Conservation (phyloP, 164 flowering plant species). For the Kingdonia uniflora region DNA sequence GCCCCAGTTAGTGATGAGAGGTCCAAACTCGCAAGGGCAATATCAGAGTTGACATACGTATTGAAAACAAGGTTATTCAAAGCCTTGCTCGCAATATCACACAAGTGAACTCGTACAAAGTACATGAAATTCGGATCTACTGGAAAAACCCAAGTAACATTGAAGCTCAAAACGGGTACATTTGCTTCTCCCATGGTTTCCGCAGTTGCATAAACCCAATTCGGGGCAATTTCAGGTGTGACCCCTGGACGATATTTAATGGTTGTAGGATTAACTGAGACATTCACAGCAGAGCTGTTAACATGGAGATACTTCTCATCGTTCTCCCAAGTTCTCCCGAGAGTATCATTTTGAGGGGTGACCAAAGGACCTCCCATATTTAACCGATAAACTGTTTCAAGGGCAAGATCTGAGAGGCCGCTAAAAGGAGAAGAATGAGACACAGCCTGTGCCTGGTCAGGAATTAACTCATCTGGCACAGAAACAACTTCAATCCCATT, state of each 20-base stretch:
- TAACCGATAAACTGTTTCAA: conserved; percentile 25
- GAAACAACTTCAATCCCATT: conserved; percentile 32
- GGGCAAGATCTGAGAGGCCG: conserved; percentile 19
- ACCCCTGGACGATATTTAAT: conserved; percentile 28
- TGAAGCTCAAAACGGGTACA: conserved; percentile 47
- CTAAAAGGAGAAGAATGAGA: conserved; percentile 10
- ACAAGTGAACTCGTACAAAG: conserved; percentile 74
- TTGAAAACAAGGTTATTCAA: conserved; percentile 58
- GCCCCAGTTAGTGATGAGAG: conserved; percentile 5
- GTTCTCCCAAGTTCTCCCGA: conserved; percentile 33
- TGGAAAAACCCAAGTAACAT: conserved; percentile 76
- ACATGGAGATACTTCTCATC: conserved; percentile 24
- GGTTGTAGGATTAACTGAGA: conserved; percentile 9
- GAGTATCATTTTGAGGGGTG: conserved; percentile 28
- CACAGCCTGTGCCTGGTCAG: conserved; percentile 16
- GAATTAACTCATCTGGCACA: conserved; percentile 23
- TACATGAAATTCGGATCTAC: conserved; percentile 64
- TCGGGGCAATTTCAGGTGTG: conserved; percentile 67
- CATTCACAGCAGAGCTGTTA: conserved; percentile 18
- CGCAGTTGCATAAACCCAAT: conserved; percentile 79
- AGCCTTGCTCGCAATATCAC: conserved; percentile 68
- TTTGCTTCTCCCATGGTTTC: conserved; percentile 61
- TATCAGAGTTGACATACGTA: conserved; percentile 33
- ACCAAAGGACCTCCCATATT: conserved; percentile 35
- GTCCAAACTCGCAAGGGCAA: conserved; percentile 12